Evolutionary conservation across 306 rosid genomes (phyloP), one percentile per base, ranked within the genome.

Genomic region (Quercus engelmannii): DNA sequence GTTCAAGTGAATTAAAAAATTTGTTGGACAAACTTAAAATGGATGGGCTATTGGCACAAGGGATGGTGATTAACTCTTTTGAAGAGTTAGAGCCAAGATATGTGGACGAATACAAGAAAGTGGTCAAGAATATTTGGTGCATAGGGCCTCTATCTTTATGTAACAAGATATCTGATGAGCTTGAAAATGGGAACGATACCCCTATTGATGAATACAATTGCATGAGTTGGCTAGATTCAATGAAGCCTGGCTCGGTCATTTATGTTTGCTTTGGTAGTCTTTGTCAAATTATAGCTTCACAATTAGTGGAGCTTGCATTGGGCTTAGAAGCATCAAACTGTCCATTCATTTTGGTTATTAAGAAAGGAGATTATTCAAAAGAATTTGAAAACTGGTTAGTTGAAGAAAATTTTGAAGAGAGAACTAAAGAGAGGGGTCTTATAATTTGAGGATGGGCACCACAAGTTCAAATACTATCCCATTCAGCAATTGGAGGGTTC

Each of bases 401-500:
- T 30, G 86, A 83, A 71, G 69, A 80, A 1, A 73, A 86, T 4
- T 87, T 84, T 76, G 92, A 84, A 64, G 87, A 87, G 30, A 91
- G 78, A 57, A 81, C 71, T 26, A 83, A 85, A 49, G 83, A 43
- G 23, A 54, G 69, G 59, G 76, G 89, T 3, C 71, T 88, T 18
- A 9, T 91, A 70, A 83, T 91, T 43, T 15, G 73, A 28, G 96
- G 92, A 10, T 91, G 96, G 96, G 93, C 93, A 7, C 93, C 92
- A 43, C 96, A 89, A 63, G 81, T 89, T 7, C 52, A 85, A 67
- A 86, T 91, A 75, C 55, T 91, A 4, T 81, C 92, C 20, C 93
- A 87, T 75, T 41, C 41, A 55, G 83, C 90, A 4, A 62, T 89
- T 56, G 91, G 93, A 55, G 91, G 93, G 17, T 91, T 91, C 81